These are phyloP conservation scores for Sporodiniella umbellata DNA, from an alignment of 371 early-diverging fungal species.

Conservation along the genomic window DNA sequence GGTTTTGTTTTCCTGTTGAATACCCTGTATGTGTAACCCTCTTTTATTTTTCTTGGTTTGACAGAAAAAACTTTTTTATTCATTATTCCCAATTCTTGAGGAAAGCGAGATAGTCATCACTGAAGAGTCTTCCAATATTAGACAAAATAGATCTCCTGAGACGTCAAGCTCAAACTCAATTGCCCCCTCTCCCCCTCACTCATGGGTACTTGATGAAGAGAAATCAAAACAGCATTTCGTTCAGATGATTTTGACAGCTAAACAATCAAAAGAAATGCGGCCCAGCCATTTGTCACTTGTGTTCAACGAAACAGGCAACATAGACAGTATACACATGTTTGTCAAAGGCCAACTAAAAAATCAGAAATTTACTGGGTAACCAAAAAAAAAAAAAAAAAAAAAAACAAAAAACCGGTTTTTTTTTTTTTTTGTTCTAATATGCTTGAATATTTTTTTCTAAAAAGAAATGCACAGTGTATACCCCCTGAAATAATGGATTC, in stretches of 20 bases:
- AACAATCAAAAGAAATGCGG: constrained; percentile 8
- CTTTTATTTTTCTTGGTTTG: not conserved
- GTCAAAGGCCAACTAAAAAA: constrained; percentile 23
- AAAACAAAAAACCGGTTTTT: too few species aligned
- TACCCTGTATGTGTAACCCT: too few species aligned
- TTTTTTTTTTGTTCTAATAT: too few species aligned
- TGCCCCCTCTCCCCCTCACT: not conserved
- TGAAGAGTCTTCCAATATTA: constrained; percentile 14
- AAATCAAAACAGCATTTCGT: constrained; percentile 33
- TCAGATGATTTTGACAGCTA: constrained; percentile 33
- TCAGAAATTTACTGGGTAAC: constrained; percentile 34
- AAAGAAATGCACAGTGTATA: constrained; percentile 34
- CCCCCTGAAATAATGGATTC: constrained; percentile 32
- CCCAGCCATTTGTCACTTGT: constrained; percentile 25
- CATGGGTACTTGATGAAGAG: constrained; percentile 26
- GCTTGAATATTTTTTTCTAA: too few species aligned
- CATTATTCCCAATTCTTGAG: constrained; percentile 35
- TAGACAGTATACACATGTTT: constrained; percentile 23
- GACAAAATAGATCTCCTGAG: not conserved
- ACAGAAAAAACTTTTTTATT: not conserved
- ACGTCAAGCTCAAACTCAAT: not conserved
- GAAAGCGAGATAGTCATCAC: constrained; percentile 36
- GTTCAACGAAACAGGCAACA: constrained; percentile 30
- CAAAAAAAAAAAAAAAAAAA: not conserved
- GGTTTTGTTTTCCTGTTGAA: not conserved